phyloP scores from a whole-genome alignment of 495 filamentous ascomycete species.

The Aspergillus mulundensis region DNA sequence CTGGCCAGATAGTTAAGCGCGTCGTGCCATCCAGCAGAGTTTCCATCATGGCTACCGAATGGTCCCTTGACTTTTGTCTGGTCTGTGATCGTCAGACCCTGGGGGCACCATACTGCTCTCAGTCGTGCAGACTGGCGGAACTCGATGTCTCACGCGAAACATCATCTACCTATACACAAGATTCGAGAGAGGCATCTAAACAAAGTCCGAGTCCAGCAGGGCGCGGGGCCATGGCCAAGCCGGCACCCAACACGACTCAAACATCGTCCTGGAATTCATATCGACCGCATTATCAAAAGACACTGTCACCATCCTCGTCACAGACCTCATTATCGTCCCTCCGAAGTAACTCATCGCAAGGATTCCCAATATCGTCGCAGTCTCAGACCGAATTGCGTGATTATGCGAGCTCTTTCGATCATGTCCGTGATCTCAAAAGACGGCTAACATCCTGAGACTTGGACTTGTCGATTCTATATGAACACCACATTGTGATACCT shows the following conservation, averaged over 20 bases:
- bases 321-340: conserved; percentile 81
- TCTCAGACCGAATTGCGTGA: conserved; percentile 74
- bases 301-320: conserved; percentile 75
- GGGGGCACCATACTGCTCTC: conserved; percentile 83
- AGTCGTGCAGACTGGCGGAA: conserved; percentile 85
- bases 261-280: conserved; percentile 25
- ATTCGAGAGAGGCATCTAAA: conserved; percentile 37
- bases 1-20: background rate
- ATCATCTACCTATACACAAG: conserved; percentile 13
- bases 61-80: conserved; percentile 92
- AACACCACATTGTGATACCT: too few relatives aligned
- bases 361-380: conserved; percentile 63
- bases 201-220: background rate
- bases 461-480: background rate
- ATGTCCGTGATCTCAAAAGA: conserved; percentile 62
- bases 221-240: conserved; percentile 21
- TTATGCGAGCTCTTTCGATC: conserved; percentile 87
- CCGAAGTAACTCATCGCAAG: conserved; percentile 55
- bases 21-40: background rate
- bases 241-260: conserved; percentile 38
- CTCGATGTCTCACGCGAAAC: conserved; percentile 60
- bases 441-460: conserved; percentile 39
- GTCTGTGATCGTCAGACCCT: conserved; percentile 85
- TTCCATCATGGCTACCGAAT: conserved; percentile 64
- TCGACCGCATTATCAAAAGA: conserved; percentile 23